Evolutionary conservation across 371 early-diverging fungal genomes (phyloP).

Genomic region (Mortierella sp.): DNA sequence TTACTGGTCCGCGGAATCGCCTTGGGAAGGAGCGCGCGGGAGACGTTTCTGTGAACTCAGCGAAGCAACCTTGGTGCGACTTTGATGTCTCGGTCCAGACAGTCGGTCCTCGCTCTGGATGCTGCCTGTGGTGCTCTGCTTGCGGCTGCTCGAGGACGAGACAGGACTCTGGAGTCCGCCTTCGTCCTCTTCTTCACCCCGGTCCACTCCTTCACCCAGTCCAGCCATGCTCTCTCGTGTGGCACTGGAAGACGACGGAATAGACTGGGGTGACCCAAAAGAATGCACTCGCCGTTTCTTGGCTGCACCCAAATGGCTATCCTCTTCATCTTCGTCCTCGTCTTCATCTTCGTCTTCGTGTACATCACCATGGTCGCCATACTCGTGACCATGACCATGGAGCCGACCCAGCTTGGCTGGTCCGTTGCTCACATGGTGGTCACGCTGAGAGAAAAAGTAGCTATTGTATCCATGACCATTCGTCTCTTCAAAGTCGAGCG

Average conservation of each 20-base stretch:
- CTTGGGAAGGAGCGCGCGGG: too few relatives aligned
- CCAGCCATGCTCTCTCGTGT: background rate
- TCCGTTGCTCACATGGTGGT: too few relatives aligned
- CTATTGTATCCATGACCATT: background rate
- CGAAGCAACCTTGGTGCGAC: too few relatives aligned
- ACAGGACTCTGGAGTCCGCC: background rate
- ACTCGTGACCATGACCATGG: constrained; percentile 6
- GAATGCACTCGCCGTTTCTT: constrained; percentile 18
- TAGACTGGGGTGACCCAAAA: background rate
- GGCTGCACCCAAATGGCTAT: background rate
- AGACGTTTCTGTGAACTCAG: too few relatives aligned
- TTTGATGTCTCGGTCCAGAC: too few relatives aligned
- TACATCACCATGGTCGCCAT: constrained; percentile 20
- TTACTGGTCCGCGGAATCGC: too few relatives aligned
- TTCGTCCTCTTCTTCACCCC: constrained; percentile 2
- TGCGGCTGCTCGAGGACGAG: constrained; percentile 22
- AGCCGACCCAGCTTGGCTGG: too few relatives aligned
- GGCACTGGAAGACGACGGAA: background rate
- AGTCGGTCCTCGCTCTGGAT: constrained; percentile 3
- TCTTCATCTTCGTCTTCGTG: constrained; percentile 15
- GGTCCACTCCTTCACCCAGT: constrained; percentile 5
- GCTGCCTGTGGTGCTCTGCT: constrained; percentile 14
- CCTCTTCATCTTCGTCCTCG: constrained; percentile 9
- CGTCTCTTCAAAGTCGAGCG: constrained; percentile 21
- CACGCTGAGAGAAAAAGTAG: background rate